These are phyloP conservation scores for Acacia confusa DNA, from an alignment of 306 rosid genomes.

Conservation along the genomic window DNA sequence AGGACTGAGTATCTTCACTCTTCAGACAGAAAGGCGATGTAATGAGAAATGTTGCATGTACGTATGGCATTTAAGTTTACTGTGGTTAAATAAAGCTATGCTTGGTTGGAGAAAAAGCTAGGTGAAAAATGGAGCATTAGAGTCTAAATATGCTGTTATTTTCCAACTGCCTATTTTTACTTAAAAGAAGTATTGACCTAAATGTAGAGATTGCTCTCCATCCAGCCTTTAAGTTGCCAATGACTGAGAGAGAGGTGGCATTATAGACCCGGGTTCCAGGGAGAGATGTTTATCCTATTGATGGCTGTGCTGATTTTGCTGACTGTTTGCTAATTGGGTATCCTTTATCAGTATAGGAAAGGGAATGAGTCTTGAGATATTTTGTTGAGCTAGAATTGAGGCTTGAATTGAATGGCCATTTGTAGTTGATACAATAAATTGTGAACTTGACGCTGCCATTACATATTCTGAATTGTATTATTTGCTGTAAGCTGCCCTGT, in stretches of 20 bases:
- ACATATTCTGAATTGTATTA: neutral
- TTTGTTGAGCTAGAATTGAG: neutral
- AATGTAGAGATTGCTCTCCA: neutral
- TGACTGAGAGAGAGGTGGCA: neutral
- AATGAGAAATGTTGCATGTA: neutral
- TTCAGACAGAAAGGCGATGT: neutral
- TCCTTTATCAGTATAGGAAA: neutral
- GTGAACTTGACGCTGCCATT: neutral
- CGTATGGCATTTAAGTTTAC: neutral
- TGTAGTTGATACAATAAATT: neutral
- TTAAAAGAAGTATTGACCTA: neutral
- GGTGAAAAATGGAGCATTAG: neutral
- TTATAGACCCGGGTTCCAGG: neutral
- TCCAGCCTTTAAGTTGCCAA: neutral
- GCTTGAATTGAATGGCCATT: slow-evolving; percentile 1
- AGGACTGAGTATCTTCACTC: neutral
- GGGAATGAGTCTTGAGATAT: neutral
- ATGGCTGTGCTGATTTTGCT: neutral
- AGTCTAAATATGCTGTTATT: neutral
- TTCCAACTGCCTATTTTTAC: neutral
- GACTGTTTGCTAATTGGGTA: slow-evolving; percentile 1
- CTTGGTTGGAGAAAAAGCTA: neutral
- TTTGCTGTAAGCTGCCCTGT: slow-evolving; percentile 1
- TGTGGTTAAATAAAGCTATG: neutral
- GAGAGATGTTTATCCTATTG: neutral